Base-by-base conservation (phyloP, 331 rosid genomes). In the Erythrophleum ivorense region DNA sequence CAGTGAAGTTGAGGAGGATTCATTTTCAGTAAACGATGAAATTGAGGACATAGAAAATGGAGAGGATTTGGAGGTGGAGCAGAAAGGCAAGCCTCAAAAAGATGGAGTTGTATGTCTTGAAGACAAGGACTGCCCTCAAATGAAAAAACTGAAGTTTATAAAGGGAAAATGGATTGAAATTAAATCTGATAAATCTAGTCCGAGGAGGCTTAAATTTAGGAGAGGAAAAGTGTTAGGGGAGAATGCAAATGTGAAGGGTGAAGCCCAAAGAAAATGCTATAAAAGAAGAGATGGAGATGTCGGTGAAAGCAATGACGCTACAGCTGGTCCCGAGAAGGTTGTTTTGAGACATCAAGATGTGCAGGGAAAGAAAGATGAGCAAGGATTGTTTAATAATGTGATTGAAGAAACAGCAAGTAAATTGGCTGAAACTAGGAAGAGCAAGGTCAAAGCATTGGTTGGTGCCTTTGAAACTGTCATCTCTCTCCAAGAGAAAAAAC, bases 371-470 rank as follows among this genome's bases (percentile, higher is more conserved):
- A 93, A 85, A 77, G 91, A 87, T 63, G 94, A 79, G 6, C 86
- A 84, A 76, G 89, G 86, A 3, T 86, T 93, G 88, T 88, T 87
- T 0, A 93, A 96, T 63, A 88, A 84, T 66, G 92, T 93, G 9
- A 93, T 92, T 1, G 92, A 96, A 83, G 99, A 89, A 88, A 88
- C 95, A 13, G 97, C 99, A 67, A 91, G 88, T 78, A 93, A 92
- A 84, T 84, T 96, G 0, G 94, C 78, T 71, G 95, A 84, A 84
- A 76, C 83, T 74, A 83, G 85, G 81, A 89, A 88, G 87, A 84
- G 97, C 83, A 96, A 87, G 88, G 99, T 96, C 73, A 92, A 93
- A 85, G 99, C 98, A 79, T 86, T 96, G 87, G 97, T 96, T 62
- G 88, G 94, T 66, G 99, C 97, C 77, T 96, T 93, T 78, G 99